Base-by-base conservation (phyloP, 495 filamentous ascomycete genomes). In the Oleoguttula mirabilis region DNA sequence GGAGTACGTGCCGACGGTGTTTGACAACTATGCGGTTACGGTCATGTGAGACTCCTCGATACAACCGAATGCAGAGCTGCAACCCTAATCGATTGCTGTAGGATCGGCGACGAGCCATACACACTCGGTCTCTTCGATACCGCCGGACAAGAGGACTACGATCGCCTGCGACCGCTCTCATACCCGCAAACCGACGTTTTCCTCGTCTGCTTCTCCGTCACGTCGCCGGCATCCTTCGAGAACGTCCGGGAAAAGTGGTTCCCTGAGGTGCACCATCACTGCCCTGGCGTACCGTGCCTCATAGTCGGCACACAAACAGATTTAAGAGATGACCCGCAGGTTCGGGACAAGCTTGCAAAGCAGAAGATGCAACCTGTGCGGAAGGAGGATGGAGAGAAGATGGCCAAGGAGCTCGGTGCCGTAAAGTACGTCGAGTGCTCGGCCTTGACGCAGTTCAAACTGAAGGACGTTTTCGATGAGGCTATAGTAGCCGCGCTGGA, bases 181-280 rank as follows among this genome's bases (percentile, higher is more conserved):
- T 98, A 98, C 57, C 90, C 90, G 0, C 90, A 98, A 66, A 98
- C 90, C 50, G 90, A 98, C 60, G 90, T 98, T 36, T 98, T 98
- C 66, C 77, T 98, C 30, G 88, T 98, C 52, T 98, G 90, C 67
- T 98, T 98, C 64, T 92, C 84, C 57, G 90, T 98, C 52, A 96
- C 88, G 23, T 96, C 90, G 10, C 90, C 92, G n/a, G 86, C 90
- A 27, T 94, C 86, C 12, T 98, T 98, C 60, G 90, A 98, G 63
- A 98, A 98, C 78, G 92, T 98, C 24, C 77, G 86, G 49, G 92
- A 96, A 67, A 98, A 98, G 62, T 98, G 90, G 90, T 87, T 95
- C 54, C 90, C 90, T 12, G 90, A 98, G 62, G 90, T 98, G 15
- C 87, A 92, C 59, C 90, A 98, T 62, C 90, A 98, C 63, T 98